Base-by-base conservation (phyloP, 106 monocot genomes). In the Ottelia alismoides region DNA sequence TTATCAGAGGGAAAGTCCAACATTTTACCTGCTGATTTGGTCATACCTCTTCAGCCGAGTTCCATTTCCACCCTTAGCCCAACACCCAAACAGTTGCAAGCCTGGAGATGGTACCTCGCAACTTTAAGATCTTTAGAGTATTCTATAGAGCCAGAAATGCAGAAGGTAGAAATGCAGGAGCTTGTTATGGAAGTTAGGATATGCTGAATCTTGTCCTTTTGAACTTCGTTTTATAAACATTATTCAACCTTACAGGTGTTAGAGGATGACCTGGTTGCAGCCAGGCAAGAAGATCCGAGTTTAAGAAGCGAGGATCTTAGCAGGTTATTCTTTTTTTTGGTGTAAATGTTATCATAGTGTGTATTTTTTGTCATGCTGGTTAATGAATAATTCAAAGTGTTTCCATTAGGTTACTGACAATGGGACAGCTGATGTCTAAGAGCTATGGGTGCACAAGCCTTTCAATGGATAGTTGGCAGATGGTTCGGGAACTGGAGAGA, bases 21-120 rank as follows among this genome's bases (percentile, higher is more conserved):
- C 52, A 83, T 90, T 29, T 65, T 99, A 31, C 98, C 98, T 52
- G 85, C 90, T 52, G 85, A 99, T 71, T 45, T 90, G 25, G 69
- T 99, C 16, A 25, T 99, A 29, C 86, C 90, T 53, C 77, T 90
- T 29, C 61, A 61, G 1, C 89, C 82, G 20, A 63, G 45, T 28
- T 43, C 63, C 11, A 62, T 85, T 26, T 51, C 45, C 49, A 30
- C 61, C 16, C 51, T 58, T 16, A 60, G 63, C 55, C 44, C 53
- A 49, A 63, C 47, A 49, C 26, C 50, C 11, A 73, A 80, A 65
- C 59, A 99, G 48, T 44, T 90, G 25, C 53, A 78, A 50, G 71
- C 79, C 49, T 99, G 98, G 98, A 86, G 98, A 22, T 90, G 90
- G 98, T 99, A 99, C 56, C 63, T 99, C 30, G 76, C 90, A 31